Evolutionary conservation across 1,139 yeast genomes (phyloP), one percentile per base, ranked within the genome.

Genomic region (Yamadazyma taylorii): DNA sequence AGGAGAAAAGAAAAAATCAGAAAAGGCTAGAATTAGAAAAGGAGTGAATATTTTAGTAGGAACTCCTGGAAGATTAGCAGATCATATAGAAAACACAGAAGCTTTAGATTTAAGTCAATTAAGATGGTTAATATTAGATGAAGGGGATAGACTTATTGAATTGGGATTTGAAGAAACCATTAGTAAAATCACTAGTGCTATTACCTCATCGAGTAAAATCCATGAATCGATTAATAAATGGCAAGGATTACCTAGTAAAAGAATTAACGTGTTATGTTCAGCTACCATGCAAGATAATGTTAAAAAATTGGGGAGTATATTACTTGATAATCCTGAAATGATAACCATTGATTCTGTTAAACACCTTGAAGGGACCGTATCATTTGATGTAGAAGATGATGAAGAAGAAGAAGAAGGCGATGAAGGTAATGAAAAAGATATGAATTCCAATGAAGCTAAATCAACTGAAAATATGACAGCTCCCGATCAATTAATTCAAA

Each of bases 81-180:
- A 92, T 59, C 98, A 92, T 66, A 79, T 92, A 49, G 95, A 88
- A 45, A 86, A 89, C 57, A 92, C 98, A 0, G 46, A 56, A 17
- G 78, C 83, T 16, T 73, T 89, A 42, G 82, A 88, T 47, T 63
- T 86, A 22, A 70, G 85, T 6, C 80, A 86, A 40, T 72, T 90
- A 33, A 70, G 96, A 51, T 92, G 89, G 77, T 75, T 90, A 22
- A 81, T 92, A 13, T 62, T 92, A 45, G 98, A 92, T 63, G 98
- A 92, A 70, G 98, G 97, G 58, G 98, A 92, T 63, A 78, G 90
- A 49, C 73, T 92, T 52, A 87, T 92, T 76, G 98, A 92, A 53
- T 71, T 92, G 41, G 98, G 98, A 1, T 92, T 92, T 55, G 97
- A 92, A 60, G 97, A 92, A 56, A 86, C 96, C 1, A 81, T 92